These are phyloP conservation scores for Panus rudis DNA, from an alignment of 768 basidiomycete species.

Conservation along the genomic window DNA sequence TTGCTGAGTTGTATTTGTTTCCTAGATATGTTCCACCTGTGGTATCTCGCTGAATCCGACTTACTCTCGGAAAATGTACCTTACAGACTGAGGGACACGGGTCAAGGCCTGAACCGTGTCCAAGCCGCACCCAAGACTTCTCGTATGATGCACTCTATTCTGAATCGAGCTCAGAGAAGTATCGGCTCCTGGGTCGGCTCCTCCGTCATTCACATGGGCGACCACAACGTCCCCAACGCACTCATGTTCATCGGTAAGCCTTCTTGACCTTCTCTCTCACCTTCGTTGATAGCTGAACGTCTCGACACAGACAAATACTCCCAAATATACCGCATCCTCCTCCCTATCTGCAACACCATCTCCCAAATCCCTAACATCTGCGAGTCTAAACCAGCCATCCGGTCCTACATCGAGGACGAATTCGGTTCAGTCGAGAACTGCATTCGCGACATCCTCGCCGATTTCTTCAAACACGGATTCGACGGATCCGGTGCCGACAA, in stretches of 20 bases:
- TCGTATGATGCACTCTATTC: slow-evolving; percentile 84
- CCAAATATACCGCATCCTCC: slow-evolving; percentile 83
- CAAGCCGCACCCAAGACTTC: slow-evolving; percentile 83
- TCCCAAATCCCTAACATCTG: slow-evolving; percentile 61
- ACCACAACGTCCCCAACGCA: slow-evolving; percentile 78
- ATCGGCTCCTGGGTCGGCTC: slow-evolving; percentile 83
- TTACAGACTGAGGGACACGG: slow-evolving; percentile 82
- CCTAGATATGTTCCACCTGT: slow-evolving; percentile 82
- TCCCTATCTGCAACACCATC: slow-evolving; percentile 81
- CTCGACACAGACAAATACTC: slow-evolving; percentile 67
- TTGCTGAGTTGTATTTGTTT: background rate
- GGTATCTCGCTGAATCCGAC: slow-evolving; percentile 77
- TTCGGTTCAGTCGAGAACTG: slow-evolving; percentile 72
- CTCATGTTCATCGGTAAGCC: slow-evolving; percentile 70
- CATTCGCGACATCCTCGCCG: slow-evolving; percentile 62
- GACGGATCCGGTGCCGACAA: slow-evolving; percentile 90
- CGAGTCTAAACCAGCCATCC: slow-evolving; percentile 62
- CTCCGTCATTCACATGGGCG: slow-evolving; percentile 86
- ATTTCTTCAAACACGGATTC: slow-evolving; percentile 85
- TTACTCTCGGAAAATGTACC: slow-evolving; percentile 65
- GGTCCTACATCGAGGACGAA: slow-evolving; percentile 74
- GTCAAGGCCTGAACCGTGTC: slow-evolving; percentile 86
- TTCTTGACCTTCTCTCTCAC: background rate
- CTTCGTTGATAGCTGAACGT: background rate
- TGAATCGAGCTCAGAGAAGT: slow-evolving; percentile 75